A percentile compares a stretch with the other conserved stretches of the same genome.
phyloP scores from a whole-genome alignment of 2,329 filamentous ascomycete genomes.

The Sarocladium strictum region DNA sequence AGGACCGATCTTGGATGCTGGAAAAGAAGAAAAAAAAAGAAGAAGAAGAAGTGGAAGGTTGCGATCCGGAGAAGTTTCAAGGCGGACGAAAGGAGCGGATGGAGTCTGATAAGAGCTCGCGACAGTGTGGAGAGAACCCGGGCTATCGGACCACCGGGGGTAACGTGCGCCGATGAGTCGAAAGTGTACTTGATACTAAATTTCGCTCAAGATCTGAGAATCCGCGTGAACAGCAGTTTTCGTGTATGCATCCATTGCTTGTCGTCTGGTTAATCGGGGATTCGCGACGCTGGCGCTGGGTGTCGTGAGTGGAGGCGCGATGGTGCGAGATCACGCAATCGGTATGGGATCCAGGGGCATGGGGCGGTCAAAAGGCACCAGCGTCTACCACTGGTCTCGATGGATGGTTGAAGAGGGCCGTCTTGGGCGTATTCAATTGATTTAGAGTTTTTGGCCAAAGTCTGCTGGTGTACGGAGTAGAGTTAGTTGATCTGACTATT shows the following conservation, averaged over 20 bases:
- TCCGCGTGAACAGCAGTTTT: background rate
- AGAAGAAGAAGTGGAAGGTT: background rate
- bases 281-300: background rate
- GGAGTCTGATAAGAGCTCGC: background rate
- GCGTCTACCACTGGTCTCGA: too few species aligned
- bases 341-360: background rate
- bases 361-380: background rate
- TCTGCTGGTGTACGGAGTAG: too few species aligned
- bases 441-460: too few species aligned
- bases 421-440: too few species aligned
- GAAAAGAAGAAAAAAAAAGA: background rate
- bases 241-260: background rate
- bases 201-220: background rate
- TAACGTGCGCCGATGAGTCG: background rate
- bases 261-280: background rate
- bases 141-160: slow-evolving; percentile 1
- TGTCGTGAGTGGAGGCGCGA: background rate
- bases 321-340: slow-evolving; percentile 3
- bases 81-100: background rate
- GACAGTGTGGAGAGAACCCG: background rate
- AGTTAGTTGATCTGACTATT: too few species aligned
- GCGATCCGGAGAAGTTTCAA: background rate
- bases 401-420: too few species aligned
- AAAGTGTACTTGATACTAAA: too few species aligned
- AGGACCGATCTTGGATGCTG: background rate